Percentiles rank a stretch among this genome's conserved stretches.
These are phyloP conservation scores for Nicotiana benthamiana DNA, from an alignment of 257 asterid genomes.

Conservation along the genomic window DNA sequence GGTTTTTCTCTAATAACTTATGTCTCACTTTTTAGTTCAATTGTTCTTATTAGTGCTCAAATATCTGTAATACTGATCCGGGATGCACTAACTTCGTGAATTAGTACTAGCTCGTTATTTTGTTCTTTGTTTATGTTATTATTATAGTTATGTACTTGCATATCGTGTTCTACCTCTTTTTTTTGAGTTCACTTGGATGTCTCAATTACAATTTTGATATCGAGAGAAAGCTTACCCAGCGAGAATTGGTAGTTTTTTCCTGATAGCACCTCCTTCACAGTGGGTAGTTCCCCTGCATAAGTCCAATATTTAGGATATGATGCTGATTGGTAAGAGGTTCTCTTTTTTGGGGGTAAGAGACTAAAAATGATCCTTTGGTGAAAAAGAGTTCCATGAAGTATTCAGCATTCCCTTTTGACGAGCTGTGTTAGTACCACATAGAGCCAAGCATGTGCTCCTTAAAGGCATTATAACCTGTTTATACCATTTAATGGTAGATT, in stretches of 20 bases:
- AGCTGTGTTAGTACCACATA: not conserved
- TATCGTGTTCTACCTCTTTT: not conserved
- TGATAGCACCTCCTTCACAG: not conserved
- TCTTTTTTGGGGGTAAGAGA: too few relatives aligned
- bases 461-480: not conserved
- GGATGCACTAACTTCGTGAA: not conserved
- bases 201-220: not conserved
- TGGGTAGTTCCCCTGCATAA: slow-evolving; percentile 1
- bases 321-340: not conserved
- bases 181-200: not conserved
- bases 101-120: not conserved
- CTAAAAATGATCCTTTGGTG: not conserved
- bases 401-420: not conserved
- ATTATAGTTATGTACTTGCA: not conserved
- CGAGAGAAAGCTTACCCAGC: not conserved
- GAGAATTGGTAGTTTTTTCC: not conserved
- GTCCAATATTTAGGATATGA: not conserved
- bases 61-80: not conserved
- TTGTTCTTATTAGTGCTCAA: not conserved
- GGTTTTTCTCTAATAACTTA: not conserved
- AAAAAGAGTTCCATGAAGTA: not conserved
- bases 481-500: not conserved
- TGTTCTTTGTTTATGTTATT: not conserved
- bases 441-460: not conserved
- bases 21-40: not conserved